These are phyloP conservation scores for Austroboletus olivaceoglutinosus DNA, from an alignment of 1,284 basidiomycete species.

Conservation along the genomic window DNA sequence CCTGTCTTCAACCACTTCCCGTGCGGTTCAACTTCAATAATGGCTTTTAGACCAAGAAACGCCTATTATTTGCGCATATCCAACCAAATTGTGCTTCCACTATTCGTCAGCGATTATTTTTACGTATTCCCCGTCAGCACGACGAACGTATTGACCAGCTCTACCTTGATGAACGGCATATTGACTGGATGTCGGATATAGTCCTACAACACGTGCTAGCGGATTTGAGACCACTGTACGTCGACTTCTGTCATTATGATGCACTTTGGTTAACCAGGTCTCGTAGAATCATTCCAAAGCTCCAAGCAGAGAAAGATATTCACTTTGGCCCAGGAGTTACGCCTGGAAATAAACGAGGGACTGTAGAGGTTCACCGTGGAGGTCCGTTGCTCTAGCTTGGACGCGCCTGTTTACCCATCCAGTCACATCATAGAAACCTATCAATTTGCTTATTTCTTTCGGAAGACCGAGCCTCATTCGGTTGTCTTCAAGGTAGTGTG, in stretches of 20 bases:
- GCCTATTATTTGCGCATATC: conserved; percentile 71
- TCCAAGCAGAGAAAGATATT: conserved; percentile 55
- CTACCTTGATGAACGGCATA: conserved; percentile 75
- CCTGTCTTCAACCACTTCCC: neutral
- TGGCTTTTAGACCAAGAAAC: conserved; percentile 60
- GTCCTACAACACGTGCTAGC: conserved; percentile 68
- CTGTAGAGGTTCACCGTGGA: conserved; percentile 72
- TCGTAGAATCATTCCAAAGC: conserved; percentile 61
- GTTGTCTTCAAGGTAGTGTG: conserved; percentile 64
- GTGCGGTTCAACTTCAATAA: conserved; percentile 23
- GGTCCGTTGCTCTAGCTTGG: conserved; percentile 40
- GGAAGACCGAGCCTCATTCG: conserved; percentile 71
- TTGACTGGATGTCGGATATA: conserved; percentile 76
- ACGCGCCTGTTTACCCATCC: neutral
- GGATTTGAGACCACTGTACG: conserved; percentile 68
- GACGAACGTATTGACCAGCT: conserved; percentile 41
- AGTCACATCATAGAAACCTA: conserved; percentile 54
- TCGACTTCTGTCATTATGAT: conserved; percentile 1
- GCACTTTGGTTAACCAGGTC: conserved; percentile 2
- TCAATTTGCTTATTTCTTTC: conserved; percentile 78
- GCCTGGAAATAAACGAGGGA: conserved; percentile 52
- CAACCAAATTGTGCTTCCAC: conserved; percentile 57
- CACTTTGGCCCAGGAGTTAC: conserved; percentile 40
- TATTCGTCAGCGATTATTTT: conserved; percentile 49
- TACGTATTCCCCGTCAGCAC: neutral